Evolutionary conservation across 2,329 filamentous ascomycete species (phyloP).

Genomic region (Phialophora expanda): DNA sequence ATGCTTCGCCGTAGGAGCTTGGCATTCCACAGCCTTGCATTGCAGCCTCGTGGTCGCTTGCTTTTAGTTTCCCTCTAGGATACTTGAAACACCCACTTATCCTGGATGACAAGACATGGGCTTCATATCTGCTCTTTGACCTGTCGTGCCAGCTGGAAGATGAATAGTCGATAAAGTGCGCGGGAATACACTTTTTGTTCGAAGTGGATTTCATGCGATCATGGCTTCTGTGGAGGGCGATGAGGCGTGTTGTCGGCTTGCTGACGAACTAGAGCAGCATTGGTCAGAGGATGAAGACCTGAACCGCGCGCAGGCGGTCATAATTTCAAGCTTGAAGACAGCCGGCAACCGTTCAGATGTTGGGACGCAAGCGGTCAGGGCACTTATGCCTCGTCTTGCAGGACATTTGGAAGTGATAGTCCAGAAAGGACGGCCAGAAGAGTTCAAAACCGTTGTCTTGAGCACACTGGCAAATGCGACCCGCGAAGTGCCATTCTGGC

Average conservation of each 20-base stretch:
- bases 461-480: constrained; percentile 28
- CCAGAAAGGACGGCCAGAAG: not conserved
- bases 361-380: not conserved
- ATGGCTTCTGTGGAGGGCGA: constrained; percentile 3
- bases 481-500: constrained; percentile 32
- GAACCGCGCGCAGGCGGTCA: constrained; percentile 5
- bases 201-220: not conserved
- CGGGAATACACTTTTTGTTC: not conserved
- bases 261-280: constrained; percentile 14
- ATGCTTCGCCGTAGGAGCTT: constrained; percentile 15
- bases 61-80: not conserved
- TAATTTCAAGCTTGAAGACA: constrained; percentile 11
- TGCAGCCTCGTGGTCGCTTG: not conserved
- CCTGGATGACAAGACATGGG: not conserved
- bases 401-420: constrained; percentile 12
- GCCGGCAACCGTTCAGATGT: not conserved
- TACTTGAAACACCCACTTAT: not conserved
- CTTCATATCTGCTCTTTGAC: not conserved
- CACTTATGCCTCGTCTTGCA: constrained; percentile 18
- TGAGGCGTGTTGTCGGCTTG: constrained; percentile 15
- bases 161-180: not conserved
- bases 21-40: constrained; percentile 19
- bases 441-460: constrained; percentile 14
- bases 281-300: not conserved
- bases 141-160: not conserved